Percentiles rank a stretch among this genome's conserved stretches.
phyloP scores from a whole-genome alignment of 495 filamentous ascomycete genomes.

The Trichoderma orchidacearum region DNA sequence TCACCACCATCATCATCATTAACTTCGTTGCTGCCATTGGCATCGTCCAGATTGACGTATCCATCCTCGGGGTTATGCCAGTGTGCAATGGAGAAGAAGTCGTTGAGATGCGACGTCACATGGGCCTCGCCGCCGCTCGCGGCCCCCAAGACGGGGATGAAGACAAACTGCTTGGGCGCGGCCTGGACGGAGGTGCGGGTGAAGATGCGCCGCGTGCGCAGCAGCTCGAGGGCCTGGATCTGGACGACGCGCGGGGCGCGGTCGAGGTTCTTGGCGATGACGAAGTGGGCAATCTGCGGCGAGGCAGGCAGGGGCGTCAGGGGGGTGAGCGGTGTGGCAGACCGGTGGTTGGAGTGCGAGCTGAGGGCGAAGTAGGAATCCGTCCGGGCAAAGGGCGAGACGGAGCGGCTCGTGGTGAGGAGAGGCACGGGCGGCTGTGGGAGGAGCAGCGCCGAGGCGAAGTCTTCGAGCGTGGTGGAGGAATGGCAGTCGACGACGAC shows the following conservation, averaged over 20 bases:
- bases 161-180: slow-evolving; percentile 68
- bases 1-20: slow-evolving; percentile 20
- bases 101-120: slow-evolving; percentile 49
- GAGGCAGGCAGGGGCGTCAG: neutral
- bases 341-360: neutral
- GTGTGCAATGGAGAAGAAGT: slow-evolving; percentile 80
- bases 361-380: slow-evolving; percentile 8
- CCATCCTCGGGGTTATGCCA: slow-evolving; percentile 64
- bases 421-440: slow-evolving; percentile 10
- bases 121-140: slow-evolving; percentile 25
- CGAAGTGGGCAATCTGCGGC: slow-evolving; percentile 54
- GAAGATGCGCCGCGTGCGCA: slow-evolving; percentile 59
- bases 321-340: slow-evolving; percentile 4
- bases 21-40: slow-evolving; percentile 8
- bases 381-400: slow-evolving; percentile 12
- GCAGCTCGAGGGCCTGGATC: slow-evolving; percentile 76
- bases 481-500: slow-evolving; percentile 57
- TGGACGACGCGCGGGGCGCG: slow-evolving; percentile 58
- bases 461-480: slow-evolving; percentile 65
- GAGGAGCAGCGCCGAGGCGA: slow-evolving; percentile 54
- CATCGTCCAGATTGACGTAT: slow-evolving; percentile 54
- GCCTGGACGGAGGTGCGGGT: slow-evolving; percentile 55
- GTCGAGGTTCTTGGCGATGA: slow-evolving; percentile 73
- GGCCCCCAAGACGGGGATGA: slow-evolving; percentile 54
- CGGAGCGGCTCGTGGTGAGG: slow-evolving; percentile 15